Evolutionary conservation across 208 protist genomes (phyloP).

Genomic region (Giardia muris): DNA sequence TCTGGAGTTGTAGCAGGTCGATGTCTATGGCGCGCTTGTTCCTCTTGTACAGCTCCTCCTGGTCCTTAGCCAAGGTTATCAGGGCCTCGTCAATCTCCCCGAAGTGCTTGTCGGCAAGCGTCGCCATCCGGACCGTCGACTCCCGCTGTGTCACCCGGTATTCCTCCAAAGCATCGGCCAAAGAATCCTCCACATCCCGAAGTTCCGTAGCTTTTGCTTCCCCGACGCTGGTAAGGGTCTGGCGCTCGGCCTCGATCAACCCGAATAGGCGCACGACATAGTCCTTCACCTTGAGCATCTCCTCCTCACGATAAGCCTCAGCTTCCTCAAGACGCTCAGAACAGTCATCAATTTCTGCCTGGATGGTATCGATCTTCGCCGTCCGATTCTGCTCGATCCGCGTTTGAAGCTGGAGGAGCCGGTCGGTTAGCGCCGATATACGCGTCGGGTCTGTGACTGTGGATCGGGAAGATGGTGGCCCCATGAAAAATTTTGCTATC

Average conservation of each 20-base stretch:
- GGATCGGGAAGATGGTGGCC: too few relatives aligned
- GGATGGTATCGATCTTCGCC: not conserved
- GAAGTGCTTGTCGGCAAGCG: not conserved
- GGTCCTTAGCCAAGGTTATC: not conserved
- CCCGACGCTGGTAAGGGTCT: not conserved
- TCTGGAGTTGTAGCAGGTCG: not conserved
- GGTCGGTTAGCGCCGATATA: not conserved
- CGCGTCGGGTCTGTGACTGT: too few relatives aligned
- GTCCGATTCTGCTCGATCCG: not conserved
- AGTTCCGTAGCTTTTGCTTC: not conserved
- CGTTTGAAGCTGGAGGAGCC: not conserved
- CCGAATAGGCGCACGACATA: not conserved
- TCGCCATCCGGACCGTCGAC: not conserved
- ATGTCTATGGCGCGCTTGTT: not conserved
- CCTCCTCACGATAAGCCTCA: not conserved
- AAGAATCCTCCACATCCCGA: not conserved
- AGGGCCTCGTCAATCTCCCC: not conserved
- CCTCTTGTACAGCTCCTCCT: not conserved
- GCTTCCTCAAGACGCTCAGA: not conserved
- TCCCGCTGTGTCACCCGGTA: not conserved
- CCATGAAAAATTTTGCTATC: too few relatives aligned
- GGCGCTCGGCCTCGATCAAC: not conserved
- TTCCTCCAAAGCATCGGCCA: not conserved
- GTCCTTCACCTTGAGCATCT: not conserved
- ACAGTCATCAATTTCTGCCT: not conserved